These are phyloP conservation scores for Colletotrichum noveboracense DNA, from an alignment of 2,329 filamentous ascomycete genomes.

Conservation along the genomic window DNA sequence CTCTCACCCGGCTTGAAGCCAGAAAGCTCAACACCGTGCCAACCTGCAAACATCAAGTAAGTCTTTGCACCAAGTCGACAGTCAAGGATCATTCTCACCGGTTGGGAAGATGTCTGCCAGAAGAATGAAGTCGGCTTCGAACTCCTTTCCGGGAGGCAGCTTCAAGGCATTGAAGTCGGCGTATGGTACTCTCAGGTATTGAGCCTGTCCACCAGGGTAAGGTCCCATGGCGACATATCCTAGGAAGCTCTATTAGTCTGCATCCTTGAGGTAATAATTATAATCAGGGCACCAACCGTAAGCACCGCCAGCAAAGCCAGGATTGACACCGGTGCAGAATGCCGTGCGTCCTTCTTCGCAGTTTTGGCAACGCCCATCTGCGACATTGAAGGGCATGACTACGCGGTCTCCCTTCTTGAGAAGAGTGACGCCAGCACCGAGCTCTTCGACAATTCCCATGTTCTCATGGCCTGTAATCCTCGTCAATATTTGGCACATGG, in stretches of 20 bases:
- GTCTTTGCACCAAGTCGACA: background rate
- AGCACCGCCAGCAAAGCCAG: constrained; percentile 40
- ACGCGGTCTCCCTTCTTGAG: constrained; percentile 68
- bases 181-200: constrained; percentile 69
- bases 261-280: no score
- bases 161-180: constrained; percentile 71
- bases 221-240: constrained; percentile 67
- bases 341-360: constrained; percentile 69
- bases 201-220: constrained; percentile 59
- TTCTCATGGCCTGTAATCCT: constrained; percentile 54
- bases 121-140: constrained; percentile 65
- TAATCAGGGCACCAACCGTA: constrained; percentile 28
- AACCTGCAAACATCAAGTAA: constrained; percentile 37
- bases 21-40: constrained; percentile 61
- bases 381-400: constrained; percentile 70
- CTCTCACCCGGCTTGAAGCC: constrained; percentile 66
- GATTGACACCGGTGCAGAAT: constrained; percentile 64
- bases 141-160: constrained; percentile 63
- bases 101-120: constrained; percentile 43
- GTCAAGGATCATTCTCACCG: constrained; percentile 17
- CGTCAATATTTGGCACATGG: background rate
- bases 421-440: constrained; percentile 63
- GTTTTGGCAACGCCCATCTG: constrained; percentile 66
- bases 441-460: constrained; percentile 62
- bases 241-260: background rate